A percentile compares a stretch with the other conserved stretches of the same genome.
These are phyloP conservation scores for Neckera pumila DNA, from an alignment of 225 moss, liverwort and hornwort species.

Conservation along the genomic window DNA sequence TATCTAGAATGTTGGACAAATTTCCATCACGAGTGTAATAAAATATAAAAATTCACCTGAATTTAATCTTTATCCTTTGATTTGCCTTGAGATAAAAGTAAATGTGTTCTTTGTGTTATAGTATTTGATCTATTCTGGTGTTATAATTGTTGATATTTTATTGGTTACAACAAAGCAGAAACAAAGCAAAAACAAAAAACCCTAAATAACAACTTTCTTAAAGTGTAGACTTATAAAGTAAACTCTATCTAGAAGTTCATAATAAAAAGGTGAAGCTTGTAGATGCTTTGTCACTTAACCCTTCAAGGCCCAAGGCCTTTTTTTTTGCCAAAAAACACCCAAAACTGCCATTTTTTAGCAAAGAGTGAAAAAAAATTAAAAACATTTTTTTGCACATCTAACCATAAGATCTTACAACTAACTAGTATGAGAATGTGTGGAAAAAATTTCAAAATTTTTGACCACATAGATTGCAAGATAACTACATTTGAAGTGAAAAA, in stretches of 20 bases:
- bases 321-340: too few relatives aligned
- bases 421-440: too few relatives aligned
- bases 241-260: too few relatives aligned
- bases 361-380: too few relatives aligned
- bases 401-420: too few relatives aligned
- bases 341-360: too few relatives aligned
- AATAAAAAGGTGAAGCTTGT: not conserved
- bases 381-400: too few relatives aligned
- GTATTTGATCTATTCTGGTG: not conserved
- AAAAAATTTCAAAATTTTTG: too few relatives aligned
- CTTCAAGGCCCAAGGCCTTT: too few relatives aligned
- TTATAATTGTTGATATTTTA: not conserved
- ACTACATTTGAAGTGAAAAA: too few relatives aligned
- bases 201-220: not conserved
- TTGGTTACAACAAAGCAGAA: not conserved
- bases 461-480: too few relatives aligned
- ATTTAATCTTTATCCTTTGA: not conserved
- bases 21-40: not conserved
- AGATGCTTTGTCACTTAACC: not conserved
- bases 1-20: not conserved
- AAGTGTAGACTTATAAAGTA: not conserved
- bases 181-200: too few relatives aligned
- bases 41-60: not conserved
- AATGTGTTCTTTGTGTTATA: not conserved
- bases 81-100: not conserved